phyloP scores from a whole-genome alignment of 2,329 filamentous ascomycete species.

The Rutstroemia sydowiana region DNA sequence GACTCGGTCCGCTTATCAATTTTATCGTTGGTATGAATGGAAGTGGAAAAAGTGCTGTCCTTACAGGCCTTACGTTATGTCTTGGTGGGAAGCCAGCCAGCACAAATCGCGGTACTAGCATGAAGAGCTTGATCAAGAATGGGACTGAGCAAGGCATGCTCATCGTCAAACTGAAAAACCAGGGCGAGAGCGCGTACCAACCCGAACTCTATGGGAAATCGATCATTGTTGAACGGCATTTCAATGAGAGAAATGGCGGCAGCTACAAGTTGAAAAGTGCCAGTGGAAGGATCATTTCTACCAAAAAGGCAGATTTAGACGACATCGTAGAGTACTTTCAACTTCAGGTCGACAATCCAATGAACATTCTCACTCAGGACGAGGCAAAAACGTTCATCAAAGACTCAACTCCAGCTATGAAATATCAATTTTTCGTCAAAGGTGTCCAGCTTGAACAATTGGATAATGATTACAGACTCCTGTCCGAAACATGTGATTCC shows the following conservation, averaged over 20 bases:
- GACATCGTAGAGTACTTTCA: conserved; percentile 91
- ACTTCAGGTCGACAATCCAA: conserved; percentile 90
- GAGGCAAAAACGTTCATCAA: conserved; percentile 91
- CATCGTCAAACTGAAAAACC: conserved; percentile 83
- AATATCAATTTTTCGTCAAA: conserved; percentile 94
- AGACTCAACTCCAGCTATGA: conserved; percentile 70
- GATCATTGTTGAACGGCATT: conserved; percentile 87
- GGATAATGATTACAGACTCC: conserved; percentile 81
- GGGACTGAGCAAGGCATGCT: conserved; percentile 71
- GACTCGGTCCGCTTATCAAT: conserved; percentile 90
- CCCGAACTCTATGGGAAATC: conserved; percentile 73
- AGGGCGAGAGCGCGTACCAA: conserved; percentile 77
- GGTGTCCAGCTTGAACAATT: conserved; percentile 90
- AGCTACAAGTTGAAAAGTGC: conserved; percentile 82
- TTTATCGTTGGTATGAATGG: conserved; percentile 98
- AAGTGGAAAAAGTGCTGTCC: conserved; percentile 91
- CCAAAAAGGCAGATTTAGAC: conserved; percentile 79
- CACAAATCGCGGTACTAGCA: conserved; percentile 82
- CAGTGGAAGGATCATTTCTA: conserved; percentile 64
- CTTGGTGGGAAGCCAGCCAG: conserved; percentile 90
- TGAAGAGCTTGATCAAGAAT: conserved; percentile 88
- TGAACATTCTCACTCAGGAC: conserved; percentile 93
- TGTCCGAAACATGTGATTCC: conserved; percentile 70
- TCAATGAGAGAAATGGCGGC: conserved; percentile 58
- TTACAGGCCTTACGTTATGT: conserved; percentile 88